phyloP scores from a whole-genome alignment of 768 basidiomycete genomes.

The Suillus subalutaceus region DNA sequence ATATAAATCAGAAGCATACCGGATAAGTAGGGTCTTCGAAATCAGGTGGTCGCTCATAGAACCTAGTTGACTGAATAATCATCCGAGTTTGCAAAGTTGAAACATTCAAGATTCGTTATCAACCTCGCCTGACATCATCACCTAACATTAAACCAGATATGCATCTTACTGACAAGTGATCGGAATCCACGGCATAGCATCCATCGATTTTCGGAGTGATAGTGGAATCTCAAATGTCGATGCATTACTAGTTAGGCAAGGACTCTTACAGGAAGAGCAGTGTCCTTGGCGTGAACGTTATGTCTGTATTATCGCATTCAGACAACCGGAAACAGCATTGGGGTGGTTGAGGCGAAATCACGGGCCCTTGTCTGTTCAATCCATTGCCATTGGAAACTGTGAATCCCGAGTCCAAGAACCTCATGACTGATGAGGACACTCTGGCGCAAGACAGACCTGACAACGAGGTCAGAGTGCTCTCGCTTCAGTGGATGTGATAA shows the following conservation, averaged over 20 bases:
- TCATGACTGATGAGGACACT: background rate
- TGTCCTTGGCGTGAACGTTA: background rate
- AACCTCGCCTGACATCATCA: background rate
- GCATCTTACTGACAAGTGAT: background rate
- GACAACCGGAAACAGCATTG: background rate
- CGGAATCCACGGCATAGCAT: background rate
- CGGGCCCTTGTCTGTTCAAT: background rate
- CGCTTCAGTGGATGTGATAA: background rate
- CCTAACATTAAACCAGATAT: background rate
- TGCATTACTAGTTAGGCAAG: background rate
- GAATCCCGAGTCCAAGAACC: background rate
- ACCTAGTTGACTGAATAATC: background rate
- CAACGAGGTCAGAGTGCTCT: background rate
- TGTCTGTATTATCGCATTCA: background rate
- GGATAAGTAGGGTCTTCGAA: background rate
- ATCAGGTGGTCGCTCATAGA: background rate
- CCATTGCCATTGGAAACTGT: background rate
- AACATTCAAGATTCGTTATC: background rate
- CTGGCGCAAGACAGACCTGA: background rate
- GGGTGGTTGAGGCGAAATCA: background rate
- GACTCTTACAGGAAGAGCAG: background rate
- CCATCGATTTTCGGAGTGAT: background rate
- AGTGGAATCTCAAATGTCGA: background rate
- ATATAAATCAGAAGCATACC: background rate
- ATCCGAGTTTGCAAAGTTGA: background rate